Conservation (phyloP, 495 filamentous ascomycete genomes). For the Evernia prunastri region DNA sequence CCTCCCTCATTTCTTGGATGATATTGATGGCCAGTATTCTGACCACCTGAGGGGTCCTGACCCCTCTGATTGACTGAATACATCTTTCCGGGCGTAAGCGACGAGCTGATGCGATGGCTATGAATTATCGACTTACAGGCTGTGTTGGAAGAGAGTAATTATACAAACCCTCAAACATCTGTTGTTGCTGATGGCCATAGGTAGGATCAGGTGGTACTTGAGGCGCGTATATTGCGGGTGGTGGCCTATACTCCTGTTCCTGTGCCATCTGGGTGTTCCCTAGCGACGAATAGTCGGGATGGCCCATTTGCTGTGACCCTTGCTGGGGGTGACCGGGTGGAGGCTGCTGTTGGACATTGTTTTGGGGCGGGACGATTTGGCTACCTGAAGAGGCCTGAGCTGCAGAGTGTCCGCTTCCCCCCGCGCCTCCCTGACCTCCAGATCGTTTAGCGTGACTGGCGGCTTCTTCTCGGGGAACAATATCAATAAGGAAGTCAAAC, state of each 20-base stretch:
- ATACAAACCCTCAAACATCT: conserved; percentile 90
- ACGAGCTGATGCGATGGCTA: neutral
- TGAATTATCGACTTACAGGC: conserved; percentile 55
- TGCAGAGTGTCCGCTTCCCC: conserved; percentile 43
- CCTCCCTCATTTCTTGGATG: conserved; percentile 43
- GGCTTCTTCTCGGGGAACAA: conserved; percentile 93
- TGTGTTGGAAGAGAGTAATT: conserved; percentile 76
- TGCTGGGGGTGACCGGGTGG: conserved; percentile 26
- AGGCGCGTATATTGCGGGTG: conserved; percentile 68
- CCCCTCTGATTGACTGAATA: conserved; percentile 50
- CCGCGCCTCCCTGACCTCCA: conserved; percentile 44
- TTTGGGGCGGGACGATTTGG: conserved; percentile 57
- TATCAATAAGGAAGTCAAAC: conserved; percentile 99
- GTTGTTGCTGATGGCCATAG: conserved; percentile 67
- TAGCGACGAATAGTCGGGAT: conserved; percentile 57
- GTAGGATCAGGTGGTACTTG: conserved; percentile 66
- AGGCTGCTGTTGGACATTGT: conserved; percentile 41
- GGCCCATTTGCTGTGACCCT: conserved; percentile 56
- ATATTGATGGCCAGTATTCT: conserved; percentile 39
- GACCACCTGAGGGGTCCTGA: conserved; percentile 36
- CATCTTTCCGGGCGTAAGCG: conserved; percentile 38
- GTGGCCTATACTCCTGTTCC: conserved; percentile 74
- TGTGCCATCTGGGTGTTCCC: conserved; percentile 54
- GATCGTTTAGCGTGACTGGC: conserved; percentile 72
- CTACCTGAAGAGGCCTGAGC: conserved; percentile 43